Evolutionary conservation across 1,284 basidiomycete genomes (phyloP).

Genomic region (Amylostereum chailletii): DNA sequence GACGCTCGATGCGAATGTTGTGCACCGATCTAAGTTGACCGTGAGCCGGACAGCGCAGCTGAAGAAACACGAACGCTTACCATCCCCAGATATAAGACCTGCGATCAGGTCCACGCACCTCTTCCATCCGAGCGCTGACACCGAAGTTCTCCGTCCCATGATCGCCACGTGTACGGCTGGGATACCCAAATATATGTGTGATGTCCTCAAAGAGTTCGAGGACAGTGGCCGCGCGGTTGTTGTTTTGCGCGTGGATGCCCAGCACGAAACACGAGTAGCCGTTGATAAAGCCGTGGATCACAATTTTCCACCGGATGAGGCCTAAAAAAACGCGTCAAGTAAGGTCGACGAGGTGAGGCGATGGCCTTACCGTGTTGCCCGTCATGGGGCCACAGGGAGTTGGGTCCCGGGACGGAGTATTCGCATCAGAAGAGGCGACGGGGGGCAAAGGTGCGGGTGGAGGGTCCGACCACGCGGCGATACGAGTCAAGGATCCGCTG

Average conservation of each 20-base stretch:
- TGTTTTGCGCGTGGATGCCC: constrained; percentile 24
- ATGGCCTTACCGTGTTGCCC: constrained; percentile 34
- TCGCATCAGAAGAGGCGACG: constrained; percentile 18
- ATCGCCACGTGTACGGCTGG: constrained; percentile 19
- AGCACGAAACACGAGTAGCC: constrained; percentile 28
- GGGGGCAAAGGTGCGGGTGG: constrained; percentile 17
- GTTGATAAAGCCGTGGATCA: constrained; percentile 40
- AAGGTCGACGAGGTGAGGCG: too few relatives aligned
- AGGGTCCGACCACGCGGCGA: constrained; percentile 14
- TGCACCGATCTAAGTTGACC: constrained; percentile 16
- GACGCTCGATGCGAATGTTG: constrained; percentile 26
- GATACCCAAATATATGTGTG: constrained; percentile 12
- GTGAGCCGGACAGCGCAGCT: constrained; percentile 3
- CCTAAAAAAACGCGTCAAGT: too few relatives aligned
- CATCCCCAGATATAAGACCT: constrained; percentile 28
- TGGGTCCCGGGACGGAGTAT: constrained; percentile 27
- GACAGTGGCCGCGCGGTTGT: constrained; percentile 31
- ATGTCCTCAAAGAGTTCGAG: constrained; percentile 21
- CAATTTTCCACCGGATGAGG: constrained; percentile 38
- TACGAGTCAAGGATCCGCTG: constrained; percentile 10
- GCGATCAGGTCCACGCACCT: constrained; percentile 10
- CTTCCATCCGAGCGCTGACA: constrained; percentile 20
- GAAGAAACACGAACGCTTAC: constrained; percentile 14
- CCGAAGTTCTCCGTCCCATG: constrained; percentile 20
- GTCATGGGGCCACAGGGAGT: constrained; percentile 38